phyloP scores from a whole-genome alignment of 2,329 filamentous ascomycete genomes.

The Rhytidhysteron rufulum region DNA sequence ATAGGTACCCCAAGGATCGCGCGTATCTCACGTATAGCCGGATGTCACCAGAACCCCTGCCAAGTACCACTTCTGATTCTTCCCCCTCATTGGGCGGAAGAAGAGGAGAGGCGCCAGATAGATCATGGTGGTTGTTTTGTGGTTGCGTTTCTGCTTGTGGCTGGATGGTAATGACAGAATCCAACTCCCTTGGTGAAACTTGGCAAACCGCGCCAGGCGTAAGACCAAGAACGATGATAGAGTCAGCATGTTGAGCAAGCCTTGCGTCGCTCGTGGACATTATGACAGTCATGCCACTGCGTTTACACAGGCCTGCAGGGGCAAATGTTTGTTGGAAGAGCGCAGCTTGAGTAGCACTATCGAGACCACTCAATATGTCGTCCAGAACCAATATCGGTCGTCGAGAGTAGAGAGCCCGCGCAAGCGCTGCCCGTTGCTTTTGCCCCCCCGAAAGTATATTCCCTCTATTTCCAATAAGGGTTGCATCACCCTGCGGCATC shows the following conservation, averaged over 20 bases:
- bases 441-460: conserved; percentile 46
- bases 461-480: conserved; percentile 45
- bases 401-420: conserved; percentile 44
- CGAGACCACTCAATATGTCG: conserved; percentile 45
- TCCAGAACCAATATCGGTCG: conserved; percentile 43
- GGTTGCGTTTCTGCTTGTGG: too few species aligned
- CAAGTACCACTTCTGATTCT: too few species aligned
- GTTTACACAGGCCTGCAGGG: conserved; percentile 35
- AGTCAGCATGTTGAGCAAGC: conserved; percentile 27
- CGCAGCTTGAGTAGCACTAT: conserved; percentile 42
- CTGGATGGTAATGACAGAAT: too few species aligned
- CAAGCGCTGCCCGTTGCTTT: conserved; percentile 43
- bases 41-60: too few species aligned
- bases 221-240: too few species aligned
- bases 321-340: conserved; percentile 43
- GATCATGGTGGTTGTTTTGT: too few species aligned
- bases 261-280: conserved; percentile 8
- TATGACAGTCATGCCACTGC: conserved; percentile 16
- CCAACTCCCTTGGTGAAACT: too few species aligned
- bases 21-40: too few species aligned
- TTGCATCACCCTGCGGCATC: conserved; percentile 19
- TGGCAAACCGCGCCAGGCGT: too few species aligned
- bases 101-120: too few species aligned
- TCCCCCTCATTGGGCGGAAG: too few species aligned
- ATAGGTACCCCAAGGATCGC: too few species aligned